Conservation (phyloP, 306 rosid species). For the Dalbergia oliveri region DNA sequence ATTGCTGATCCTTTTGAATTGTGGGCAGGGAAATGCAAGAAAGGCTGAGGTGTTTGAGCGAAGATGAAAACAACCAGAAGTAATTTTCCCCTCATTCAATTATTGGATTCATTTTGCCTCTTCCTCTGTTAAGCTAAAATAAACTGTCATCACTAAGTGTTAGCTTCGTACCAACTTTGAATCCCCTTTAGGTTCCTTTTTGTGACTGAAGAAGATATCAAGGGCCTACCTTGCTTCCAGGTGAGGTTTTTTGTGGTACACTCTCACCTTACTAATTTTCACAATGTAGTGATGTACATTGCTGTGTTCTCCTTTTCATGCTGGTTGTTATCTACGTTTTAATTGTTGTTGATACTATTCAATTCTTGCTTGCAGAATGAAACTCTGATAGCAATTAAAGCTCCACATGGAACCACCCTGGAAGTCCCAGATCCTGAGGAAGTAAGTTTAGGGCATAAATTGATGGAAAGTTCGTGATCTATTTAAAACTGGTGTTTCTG, state of each 20-base stretch:
- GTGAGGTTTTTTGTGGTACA: constrained; percentile 47
- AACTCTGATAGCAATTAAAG: constrained; percentile 96
- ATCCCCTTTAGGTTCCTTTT: constrained; percentile 74
- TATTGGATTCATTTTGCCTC: constrained; percentile 37
- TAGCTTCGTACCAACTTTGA: constrained; percentile 26
- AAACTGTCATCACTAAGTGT: constrained; percentile 18
- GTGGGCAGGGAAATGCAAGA: constrained; percentile 89
- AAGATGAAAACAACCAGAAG: constrained; percentile 86
- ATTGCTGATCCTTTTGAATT: constrained; percentile 44
- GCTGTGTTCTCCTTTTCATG: constrained; percentile 42
- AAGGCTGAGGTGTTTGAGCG: constrained; percentile 81
- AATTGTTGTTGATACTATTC: constrained; percentile 42
- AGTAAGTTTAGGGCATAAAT: constrained; percentile 65
- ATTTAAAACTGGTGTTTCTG: constrained; percentile 45
- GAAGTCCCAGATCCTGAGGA: constrained; percentile 99
- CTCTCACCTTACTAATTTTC: constrained; percentile 18
- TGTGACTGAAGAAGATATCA: constrained; percentile 94
- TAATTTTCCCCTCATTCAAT: constrained; percentile 45
- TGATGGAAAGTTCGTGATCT: constrained; percentile 41
- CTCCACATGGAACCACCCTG: constrained; percentile 98
- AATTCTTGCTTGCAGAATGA: constrained; percentile 72
- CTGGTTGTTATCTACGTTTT: constrained; percentile 29
- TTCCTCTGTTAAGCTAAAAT: background rate
- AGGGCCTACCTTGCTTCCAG: constrained; percentile 85
- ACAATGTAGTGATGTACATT: constrained; percentile 1